phyloP scores from a whole-genome alignment of 345 rosid species.

The Kernera saxatilis region DNA sequence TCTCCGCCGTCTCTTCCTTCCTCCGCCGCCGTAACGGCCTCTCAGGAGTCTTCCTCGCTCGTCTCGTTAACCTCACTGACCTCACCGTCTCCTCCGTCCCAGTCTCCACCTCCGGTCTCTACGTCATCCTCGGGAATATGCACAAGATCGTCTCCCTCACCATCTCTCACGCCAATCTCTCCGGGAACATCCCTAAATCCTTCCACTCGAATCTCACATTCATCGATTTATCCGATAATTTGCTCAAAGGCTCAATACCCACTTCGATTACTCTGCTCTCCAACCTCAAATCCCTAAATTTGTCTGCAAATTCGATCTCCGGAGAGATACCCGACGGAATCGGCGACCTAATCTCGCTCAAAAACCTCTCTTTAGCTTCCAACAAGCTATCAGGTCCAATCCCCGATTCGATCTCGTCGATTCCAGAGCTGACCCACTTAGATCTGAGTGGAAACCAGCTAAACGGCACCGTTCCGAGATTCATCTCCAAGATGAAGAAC shows the following conservation, averaged over 20 bases:
- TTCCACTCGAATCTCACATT: slow-evolving; percentile 50
- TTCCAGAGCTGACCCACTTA: slow-evolving; percentile 59
- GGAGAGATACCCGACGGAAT: slow-evolving; percentile 63
- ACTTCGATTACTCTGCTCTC: slow-evolving; percentile 61
- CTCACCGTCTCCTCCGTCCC: slow-evolving; percentile 58
- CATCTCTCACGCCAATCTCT: slow-evolving; percentile 60
- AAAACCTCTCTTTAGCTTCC: slow-evolving; percentile 61
- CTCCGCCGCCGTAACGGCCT: slow-evolving; percentile 57
- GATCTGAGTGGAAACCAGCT: slow-evolving; percentile 90
- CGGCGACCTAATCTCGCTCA: slow-evolving; percentile 66
- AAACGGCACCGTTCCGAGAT: slow-evolving; percentile 80
- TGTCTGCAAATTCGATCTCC: slow-evolving; percentile 53
- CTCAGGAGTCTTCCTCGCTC: slow-evolving; percentile 66
- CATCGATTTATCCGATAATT: slow-evolving; percentile 72
- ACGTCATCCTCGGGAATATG: slow-evolving; percentile 72
- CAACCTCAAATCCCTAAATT: slow-evolving; percentile 53
- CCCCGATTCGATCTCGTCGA: slow-evolving; percentile 72
- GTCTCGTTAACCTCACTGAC: slow-evolving; percentile 69
- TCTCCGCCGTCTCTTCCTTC: slow-evolving; percentile 59
- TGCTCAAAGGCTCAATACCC: slow-evolving; percentile 66
- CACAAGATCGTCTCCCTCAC: slow-evolving; percentile 49
- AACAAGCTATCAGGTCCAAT: slow-evolving; percentile 78
- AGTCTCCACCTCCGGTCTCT: slow-evolving; percentile 63
- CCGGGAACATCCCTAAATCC: slow-evolving; percentile 58
- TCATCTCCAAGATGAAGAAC: slow-evolving; percentile 58